Conservation (phyloP, 352 stramenopile species). For the Detonula confervacea region DNA sequence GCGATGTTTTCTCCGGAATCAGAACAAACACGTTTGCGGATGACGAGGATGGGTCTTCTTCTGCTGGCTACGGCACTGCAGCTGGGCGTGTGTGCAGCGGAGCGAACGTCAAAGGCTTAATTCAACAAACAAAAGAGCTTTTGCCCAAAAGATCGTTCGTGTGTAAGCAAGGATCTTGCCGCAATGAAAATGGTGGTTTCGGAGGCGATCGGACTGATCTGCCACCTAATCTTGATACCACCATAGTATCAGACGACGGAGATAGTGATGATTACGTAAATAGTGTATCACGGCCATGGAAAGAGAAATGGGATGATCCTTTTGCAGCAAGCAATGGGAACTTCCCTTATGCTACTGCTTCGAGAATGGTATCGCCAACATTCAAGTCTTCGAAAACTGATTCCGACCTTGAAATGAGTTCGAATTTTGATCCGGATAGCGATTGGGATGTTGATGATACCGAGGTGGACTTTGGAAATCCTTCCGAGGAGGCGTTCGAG, state of each 20-base stretch:
- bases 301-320: conserved; percentile 10
- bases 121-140: conserved; percentile 14
- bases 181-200: not conserved
- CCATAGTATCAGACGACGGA: not conserved
- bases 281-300: conserved; percentile 11
- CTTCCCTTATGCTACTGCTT: too few relatives aligned
- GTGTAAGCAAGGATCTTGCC: not conserved
- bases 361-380: not conserved
- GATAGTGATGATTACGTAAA: not conserved
- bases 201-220: not conserved
- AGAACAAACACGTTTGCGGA: too few relatives aligned
- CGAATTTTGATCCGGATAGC: conserved; percentile 25
- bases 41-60: not conserved
- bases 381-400: not conserved
- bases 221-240: not conserved
- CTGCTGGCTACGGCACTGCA: not conserved
- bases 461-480: conserved; percentile 3
- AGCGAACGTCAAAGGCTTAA: not conserved
- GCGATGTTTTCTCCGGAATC: too few relatives aligned
- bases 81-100: not conserved
- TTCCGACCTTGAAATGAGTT: not conserved
- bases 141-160: not conserved
- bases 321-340: not conserved
- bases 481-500: conserved; percentile 3
- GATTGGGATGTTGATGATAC: conserved; percentile 25